Conservation (phyloP, 805 yeast genomes). For the Teunomyces gatunensis region DNA sequence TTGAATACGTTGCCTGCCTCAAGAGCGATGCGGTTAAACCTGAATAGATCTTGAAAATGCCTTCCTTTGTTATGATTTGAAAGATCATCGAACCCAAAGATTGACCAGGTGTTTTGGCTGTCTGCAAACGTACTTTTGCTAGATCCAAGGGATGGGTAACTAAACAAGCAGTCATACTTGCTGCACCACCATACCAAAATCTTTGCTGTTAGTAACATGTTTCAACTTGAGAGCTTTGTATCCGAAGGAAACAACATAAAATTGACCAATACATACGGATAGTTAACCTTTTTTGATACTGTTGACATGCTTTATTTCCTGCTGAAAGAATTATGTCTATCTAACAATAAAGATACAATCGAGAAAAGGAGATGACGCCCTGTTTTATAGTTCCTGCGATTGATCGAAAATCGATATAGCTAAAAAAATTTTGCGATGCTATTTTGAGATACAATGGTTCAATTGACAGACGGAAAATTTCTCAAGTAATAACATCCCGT, state of each 20-base stretch:
- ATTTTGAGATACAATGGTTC: background rate
- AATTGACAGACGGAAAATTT: no score
- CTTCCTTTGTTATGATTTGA: slow-evolving; percentile 61
- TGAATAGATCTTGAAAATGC: slow-evolving; percentile 66
- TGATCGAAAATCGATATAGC: background rate
- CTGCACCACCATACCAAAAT: slow-evolving; percentile 69
- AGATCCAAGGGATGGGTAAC: slow-evolving; percentile 82
- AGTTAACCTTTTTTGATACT: slow-evolving; percentile 9
- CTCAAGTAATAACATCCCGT: background rate
- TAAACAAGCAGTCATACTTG: slow-evolving; percentile 64
- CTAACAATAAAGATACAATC: background rate
- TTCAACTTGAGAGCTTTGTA: background rate
- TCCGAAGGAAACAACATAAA: background rate
- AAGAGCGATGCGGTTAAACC: slow-evolving; percentile 80
- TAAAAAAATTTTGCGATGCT: background rate
- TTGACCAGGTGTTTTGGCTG: slow-evolving; percentile 67
- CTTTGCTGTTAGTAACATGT: slow-evolving; percentile 18
- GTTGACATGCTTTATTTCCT: background rate
- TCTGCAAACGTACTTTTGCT: slow-evolving; percentile 83
- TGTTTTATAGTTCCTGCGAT: background rate
- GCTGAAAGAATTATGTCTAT: background rate
- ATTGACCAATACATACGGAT: slow-evolving; percentile 11
- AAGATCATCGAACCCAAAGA: slow-evolving; percentile 59
- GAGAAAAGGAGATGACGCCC: background rate
- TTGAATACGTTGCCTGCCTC: slow-evolving; percentile 86